A percentile compares a stretch with the other conserved stretches of the same genome.
These are phyloP conservation scores for Acer yangbiense DNA, from an alignment of 345 rosid species.

Conservation along the genomic window DNA sequence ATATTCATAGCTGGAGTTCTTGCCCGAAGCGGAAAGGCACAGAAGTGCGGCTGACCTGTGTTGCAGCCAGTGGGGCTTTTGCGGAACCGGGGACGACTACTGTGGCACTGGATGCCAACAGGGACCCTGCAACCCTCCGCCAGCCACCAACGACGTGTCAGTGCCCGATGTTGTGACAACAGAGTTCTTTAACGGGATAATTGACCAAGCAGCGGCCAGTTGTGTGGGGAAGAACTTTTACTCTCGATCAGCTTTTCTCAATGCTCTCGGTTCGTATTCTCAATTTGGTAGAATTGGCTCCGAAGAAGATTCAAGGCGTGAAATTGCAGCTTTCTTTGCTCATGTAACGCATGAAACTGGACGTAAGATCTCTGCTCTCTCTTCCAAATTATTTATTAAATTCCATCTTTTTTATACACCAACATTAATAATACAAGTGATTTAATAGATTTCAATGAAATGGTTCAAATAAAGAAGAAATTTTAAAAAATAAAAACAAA, in stretches of 20 bases:
- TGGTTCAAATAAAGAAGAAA: too few relatives aligned
- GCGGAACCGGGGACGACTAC: slow-evolving; percentile 28
- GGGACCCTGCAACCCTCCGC: slow-evolving; percentile 56
- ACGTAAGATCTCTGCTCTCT: slow-evolving; percentile 42
- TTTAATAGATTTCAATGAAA: too few relatives aligned
- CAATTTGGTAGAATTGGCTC: slow-evolving; percentile 59
- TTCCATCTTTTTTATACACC: too few relatives aligned
- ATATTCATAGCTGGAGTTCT: slow-evolving; percentile 1
- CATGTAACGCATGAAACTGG: slow-evolving; percentile 89
- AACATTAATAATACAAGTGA: too few relatives aligned
- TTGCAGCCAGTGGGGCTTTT: slow-evolving; percentile 33
- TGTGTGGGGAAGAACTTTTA: slow-evolving; percentile 69
- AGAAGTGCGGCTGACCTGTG: slow-evolving; percentile 29
- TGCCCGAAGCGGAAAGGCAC: slow-evolving; percentile 13
- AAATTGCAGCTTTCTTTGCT: slow-evolving; percentile 81
- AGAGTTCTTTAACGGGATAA: slow-evolving; percentile 58
- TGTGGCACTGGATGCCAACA: slow-evolving; percentile 48
- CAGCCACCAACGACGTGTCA: slow-evolving; percentile 37
- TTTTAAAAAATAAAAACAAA: too few relatives aligned
- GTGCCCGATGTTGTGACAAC: slow-evolving; percentile 45
- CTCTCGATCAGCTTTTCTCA: slow-evolving; percentile 54
- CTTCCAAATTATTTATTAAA: not conserved
- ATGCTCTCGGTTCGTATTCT: slow-evolving; percentile 46
- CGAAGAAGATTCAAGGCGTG: slow-evolving; percentile 56
- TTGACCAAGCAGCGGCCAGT: slow-evolving; percentile 42